Evolutionary conservation across 768 basidiomycete genomes (phyloP).

Genomic region (Arthromyces matolae): DNA sequence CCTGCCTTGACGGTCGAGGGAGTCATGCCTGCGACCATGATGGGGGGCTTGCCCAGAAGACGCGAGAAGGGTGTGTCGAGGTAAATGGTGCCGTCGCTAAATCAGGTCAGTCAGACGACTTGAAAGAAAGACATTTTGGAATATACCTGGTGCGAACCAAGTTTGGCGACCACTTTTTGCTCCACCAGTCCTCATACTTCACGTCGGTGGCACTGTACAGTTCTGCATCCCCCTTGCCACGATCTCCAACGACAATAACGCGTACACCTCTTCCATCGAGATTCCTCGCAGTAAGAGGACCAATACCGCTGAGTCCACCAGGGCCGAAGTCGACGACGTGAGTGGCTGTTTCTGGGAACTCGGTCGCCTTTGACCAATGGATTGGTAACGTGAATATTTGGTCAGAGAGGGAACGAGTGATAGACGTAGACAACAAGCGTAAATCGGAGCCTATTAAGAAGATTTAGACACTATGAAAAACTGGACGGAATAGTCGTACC

Average conservation of each 20-base stretch:
- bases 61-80: conserved; percentile 97
- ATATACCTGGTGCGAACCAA: conserved; percentile 87
- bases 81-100: conserved; percentile 87
- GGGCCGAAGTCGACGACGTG: conserved; percentile 97
- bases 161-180: conserved; percentile 78
- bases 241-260: conserved; percentile 87
- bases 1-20: conserved; percentile 94
- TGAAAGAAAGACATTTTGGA: neutral
- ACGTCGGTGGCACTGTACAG: conserved; percentile 65
- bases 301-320: conserved; percentile 90
- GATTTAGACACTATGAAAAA: no score
- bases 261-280: conserved; percentile 92
- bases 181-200: conserved; percentile 86
- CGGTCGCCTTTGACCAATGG: conserved; percentile 88
- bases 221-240: conserved; percentile 84
- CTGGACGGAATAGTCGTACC: conserved; percentile 60
- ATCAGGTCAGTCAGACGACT: conserved; percentile 9
- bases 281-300: conserved; percentile 84
- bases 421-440: conserved; percentile 58
- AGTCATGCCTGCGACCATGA: conserved; percentile 99
- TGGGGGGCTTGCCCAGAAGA: conserved; percentile 91
- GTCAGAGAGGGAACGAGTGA: conserved; percentile 86
- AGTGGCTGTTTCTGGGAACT: conserved; percentile 87
- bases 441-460: conserved; percentile 71
- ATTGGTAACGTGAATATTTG: conserved; percentile 92